Base-by-base conservation (phyloP, 257 asterid species). In the Ligustrum vulgare region DNA sequence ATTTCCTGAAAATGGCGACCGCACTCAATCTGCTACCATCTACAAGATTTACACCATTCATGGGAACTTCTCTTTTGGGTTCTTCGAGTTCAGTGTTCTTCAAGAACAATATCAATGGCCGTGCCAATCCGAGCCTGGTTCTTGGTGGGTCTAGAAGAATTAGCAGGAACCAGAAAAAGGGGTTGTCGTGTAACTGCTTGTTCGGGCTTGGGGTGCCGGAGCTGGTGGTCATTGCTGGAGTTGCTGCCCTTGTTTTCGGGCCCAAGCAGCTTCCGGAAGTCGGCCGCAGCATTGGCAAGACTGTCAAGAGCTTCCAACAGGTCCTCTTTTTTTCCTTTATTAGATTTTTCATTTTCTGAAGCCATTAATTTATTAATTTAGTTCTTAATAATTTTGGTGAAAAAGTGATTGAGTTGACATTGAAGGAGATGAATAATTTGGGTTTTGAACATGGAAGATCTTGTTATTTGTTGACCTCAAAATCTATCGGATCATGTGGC, bases 191-290 rank as follows among this genome's bases (percentile, higher is more conserved):
- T 75, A 81, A 78, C 49, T 87, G 92, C 80, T 79, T 92, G 18
- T 92, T 92, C 76, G 97, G 97, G 51, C 96, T 92, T 45, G 97
- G 97, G 67, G 95, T 92, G 10, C 97, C 97, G 41, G 97, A 92
- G 83, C 88, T 92, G 68, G 96, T 75, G 2, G 97, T 92, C 37
- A 92, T 92, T 75, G 96, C 89, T 1, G 97, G 97, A 60, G 96
- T 92, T 18, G 81, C 86, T 32, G 90, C 89, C 72, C 91, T 90
- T 41, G 86, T 90, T 58, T 90, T 92, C 75, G 97, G 97, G 5
- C 96, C 97, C 28, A 90, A 84, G 82, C 80, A 92, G 87, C 76
- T 92, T 81, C 97, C 97, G 23, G 96, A 92, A 79, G 90, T 90
- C 4, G 97, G 97, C 39, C 83, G 83, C 22, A 82, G 91, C 68